Conservation (phyloP, 495 filamentous ascomycete species). For the Aspergillus egyptiacus region DNA sequence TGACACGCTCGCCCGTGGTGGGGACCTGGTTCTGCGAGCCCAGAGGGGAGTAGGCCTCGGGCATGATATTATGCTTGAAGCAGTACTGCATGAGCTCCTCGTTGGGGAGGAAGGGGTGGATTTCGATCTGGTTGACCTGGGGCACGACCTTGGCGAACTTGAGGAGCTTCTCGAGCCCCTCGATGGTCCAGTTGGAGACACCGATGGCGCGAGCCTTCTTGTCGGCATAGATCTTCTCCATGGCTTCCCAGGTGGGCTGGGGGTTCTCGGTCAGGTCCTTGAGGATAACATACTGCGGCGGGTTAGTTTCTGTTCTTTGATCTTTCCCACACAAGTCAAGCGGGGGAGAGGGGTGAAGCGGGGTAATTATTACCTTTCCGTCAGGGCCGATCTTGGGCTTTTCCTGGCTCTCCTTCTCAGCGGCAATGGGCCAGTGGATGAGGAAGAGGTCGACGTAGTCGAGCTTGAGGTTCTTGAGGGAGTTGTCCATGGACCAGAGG, state of each 20-base stretch:
- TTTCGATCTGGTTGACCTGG: constrained; percentile 85
- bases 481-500: constrained; percentile 56
- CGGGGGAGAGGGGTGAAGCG: too few relatives aligned
- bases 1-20: constrained; percentile 57
- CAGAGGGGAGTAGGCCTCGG: constrained; percentile 70
- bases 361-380: constrained; percentile 59
- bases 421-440: constrained; percentile 73
- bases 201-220: constrained; percentile 76
- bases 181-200: constrained; percentile 76
- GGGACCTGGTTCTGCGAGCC: constrained; percentile 58
- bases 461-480: constrained; percentile 66
- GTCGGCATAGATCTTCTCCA: constrained; percentile 68
- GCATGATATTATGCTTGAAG: constrained; percentile 64
- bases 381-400: constrained; percentile 60
- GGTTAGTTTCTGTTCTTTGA: background rate
- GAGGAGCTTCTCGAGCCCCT: constrained; percentile 63
- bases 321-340: too few relatives aligned
- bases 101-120: constrained; percentile 89
- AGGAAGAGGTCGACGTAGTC: constrained; percentile 87
- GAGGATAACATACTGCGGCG: constrained; percentile 44
- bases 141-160: constrained; percentile 61
- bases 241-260: constrained; percentile 68
- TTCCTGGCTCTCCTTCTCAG: constrained; percentile 52
- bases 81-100: constrained; percentile 60
- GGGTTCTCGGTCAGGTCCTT: constrained; percentile 59